Base-by-base conservation (phyloP, 495 filamentous ascomycete species). In the Xylaria grammica region DNA sequence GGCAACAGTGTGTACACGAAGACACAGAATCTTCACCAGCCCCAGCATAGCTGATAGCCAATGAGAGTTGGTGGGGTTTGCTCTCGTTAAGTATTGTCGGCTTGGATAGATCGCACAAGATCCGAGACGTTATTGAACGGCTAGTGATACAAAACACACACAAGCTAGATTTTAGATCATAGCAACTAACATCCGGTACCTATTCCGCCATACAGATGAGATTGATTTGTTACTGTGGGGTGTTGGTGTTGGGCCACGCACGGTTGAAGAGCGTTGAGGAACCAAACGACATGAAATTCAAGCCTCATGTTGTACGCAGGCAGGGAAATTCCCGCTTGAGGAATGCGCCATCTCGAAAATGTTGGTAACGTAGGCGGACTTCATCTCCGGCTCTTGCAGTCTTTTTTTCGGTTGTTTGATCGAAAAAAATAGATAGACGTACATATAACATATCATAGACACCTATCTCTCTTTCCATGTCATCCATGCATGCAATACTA, bases 401-500 rank as follows among this genome's bases (percentile, higher is more conserved):
- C 27, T n/a, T 26, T 10, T 59, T 59, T 6, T 29, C 46, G 36
- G 20, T 44, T 45, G 36, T 45, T 15, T 3, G 19, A 20, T 20
- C 30, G 20, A 34, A n/a, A 17, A 36, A 40, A 34, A 29, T 38
- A 56, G 20, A 9, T 32, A 40, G 52, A 27, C 34, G 15, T 26
- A 56, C 19, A 56, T 30, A 34, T 19, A 20, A 13, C 50, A 36
- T 11, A 20, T 22, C 29, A 10, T 53, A 32, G 20, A 13, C n/a
- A 42, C 34, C 24, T 26, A 22, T 11, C 34, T 32, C 29, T 27
- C 34, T 51, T 38, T 22, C 22, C 27, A 30, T 40, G 49, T 45
- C 22, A 45, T 30, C 7, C 24, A 60, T 60, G 51, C 60, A 53
- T 46, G 46, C 20, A 15, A 46, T 52, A 29, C 50, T 52, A 36